Percentiles rank a stretch among this genome's conserved stretches.
phyloP scores from a whole-genome alignment of 164 flowering plant species.

The Dillenia suffruticosa region DNA sequence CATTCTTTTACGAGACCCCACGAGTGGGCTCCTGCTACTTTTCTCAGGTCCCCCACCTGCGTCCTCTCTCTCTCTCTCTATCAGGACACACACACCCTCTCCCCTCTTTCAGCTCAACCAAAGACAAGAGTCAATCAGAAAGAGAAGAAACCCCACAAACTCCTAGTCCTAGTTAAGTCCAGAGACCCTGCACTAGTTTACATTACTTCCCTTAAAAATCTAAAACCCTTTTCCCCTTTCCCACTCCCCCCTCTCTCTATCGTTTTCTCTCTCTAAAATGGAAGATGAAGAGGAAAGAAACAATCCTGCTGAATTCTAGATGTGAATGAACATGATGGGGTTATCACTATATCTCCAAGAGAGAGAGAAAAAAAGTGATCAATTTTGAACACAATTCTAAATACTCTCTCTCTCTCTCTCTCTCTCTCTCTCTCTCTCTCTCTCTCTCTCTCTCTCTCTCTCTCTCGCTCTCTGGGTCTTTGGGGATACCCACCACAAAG shows the following conservation, averaged over 20 bases:
- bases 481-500: not conserved
- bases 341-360: too few species aligned
- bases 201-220: not conserved
- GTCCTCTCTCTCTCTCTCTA: constrained; percentile 13
- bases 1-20: constrained; percentile 14
- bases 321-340: too few species aligned
- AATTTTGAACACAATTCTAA: not conserved
- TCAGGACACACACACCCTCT: not conserved
- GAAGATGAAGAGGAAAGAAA: not conserved
- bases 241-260: not conserved
- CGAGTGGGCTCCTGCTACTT: constrained; percentile 23
- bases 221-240: not conserved
- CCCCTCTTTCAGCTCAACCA: too few species aligned
- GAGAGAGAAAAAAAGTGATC: too few species aligned
- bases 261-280: constrained; percentile 3
- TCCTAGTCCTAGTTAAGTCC: constrained; percentile 3
- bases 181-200: too few species aligned
- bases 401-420: not conserved
- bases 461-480: constrained; percentile 8
- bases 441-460: too few species aligned
- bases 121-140: constrained; percentile 33
- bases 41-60: constrained; percentile 10
- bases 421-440: constrained; percentile 8
- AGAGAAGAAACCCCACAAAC: constrained; percentile 27
- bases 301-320: not conserved